These are phyloP conservation scores for Phytophthora hybrid DNA, from an alignment of 352 stramenopile genomes.

Conservation along the genomic window DNA sequence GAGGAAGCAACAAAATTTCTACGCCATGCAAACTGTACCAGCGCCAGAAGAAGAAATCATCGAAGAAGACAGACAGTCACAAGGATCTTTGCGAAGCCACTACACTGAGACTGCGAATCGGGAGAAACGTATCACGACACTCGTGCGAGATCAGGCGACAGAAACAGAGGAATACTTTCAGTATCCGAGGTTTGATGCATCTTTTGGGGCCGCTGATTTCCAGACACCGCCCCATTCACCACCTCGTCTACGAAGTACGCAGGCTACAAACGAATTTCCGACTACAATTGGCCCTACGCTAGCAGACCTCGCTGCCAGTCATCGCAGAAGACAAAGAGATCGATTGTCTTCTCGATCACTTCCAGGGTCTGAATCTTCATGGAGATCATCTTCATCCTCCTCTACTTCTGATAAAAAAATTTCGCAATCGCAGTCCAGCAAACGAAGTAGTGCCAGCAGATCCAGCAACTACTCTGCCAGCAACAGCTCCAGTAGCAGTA, in stretches of 20 bases:
- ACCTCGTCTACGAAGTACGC: background rate
- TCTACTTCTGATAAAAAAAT: background rate
- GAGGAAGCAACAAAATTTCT: conserved; percentile 37
- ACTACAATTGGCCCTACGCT: conserved; percentile 27
- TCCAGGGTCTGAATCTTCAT: conserved; percentile 8
- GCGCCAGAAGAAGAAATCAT: background rate
- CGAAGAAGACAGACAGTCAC: background rate
- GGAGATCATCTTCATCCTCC: conserved; percentile 14
- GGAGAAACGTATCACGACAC: conserved; percentile 29
- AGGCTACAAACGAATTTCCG: background rate
- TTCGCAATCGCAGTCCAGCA: conserved; percentile 11
- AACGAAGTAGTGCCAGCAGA: conserved; percentile 22
- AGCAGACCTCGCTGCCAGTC: conserved; percentile 21
- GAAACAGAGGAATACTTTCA: conserved; percentile 19
- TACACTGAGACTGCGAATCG: conserved; percentile 8
- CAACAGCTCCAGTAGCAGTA: conserved; percentile 17
- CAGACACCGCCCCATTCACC: background rate
- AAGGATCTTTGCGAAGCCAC: background rate
- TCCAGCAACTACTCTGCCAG: background rate
- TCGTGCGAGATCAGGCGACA: conserved; percentile 31
- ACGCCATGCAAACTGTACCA: conserved; percentile 11
- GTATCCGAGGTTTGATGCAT: background rate
- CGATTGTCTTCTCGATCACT: background rate
- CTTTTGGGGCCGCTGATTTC: conserved; percentile 6
- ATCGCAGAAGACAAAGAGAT: background rate